A percentile compares a stretch with the other conserved stretches of the same genome.
Conservation (phyloP, 352 stramenopile genomes). For the Phytopythium cucurbitacearum region DNA sequence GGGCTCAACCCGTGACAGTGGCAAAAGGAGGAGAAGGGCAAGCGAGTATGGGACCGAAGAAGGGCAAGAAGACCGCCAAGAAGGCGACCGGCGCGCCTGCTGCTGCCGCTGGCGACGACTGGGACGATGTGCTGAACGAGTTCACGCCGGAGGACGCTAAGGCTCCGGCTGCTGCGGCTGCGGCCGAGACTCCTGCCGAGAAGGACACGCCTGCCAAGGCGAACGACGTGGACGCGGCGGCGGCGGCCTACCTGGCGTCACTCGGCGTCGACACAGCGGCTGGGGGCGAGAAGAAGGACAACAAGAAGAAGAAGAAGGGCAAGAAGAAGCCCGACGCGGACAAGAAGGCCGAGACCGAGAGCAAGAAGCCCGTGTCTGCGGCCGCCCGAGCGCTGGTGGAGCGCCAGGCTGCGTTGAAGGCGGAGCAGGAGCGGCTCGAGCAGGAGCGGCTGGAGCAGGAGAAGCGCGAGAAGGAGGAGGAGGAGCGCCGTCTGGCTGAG, state of each 20-base stretch:
- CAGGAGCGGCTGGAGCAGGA: constrained; percentile 56
- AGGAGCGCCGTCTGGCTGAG: constrained; percentile 44
- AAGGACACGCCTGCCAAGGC: constrained; percentile 11
- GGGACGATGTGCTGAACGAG: constrained; percentile 73
- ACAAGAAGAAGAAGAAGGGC: constrained; percentile 84
- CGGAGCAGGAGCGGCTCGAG: constrained; percentile 72
- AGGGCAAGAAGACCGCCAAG: constrained; percentile 72
- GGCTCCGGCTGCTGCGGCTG: constrained; percentile 1
- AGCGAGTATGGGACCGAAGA: constrained; percentile 69
- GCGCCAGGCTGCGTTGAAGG: constrained; percentile 64
- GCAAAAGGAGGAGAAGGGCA: not conserved
- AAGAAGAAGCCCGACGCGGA: constrained; percentile 53
- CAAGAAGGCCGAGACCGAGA: constrained; percentile 48
- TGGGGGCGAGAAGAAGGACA: constrained; percentile 57
- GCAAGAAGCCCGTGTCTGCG: constrained; percentile 75
- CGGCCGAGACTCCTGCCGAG: constrained; percentile 10
- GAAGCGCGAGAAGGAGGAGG: constrained; percentile 60
- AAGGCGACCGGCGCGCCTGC: constrained; percentile 26
- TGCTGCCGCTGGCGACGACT: constrained; percentile 40
- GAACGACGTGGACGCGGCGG: constrained; percentile 56
- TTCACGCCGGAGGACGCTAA: constrained; percentile 28
- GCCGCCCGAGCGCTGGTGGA: constrained; percentile 70
- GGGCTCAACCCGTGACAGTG: too few species aligned
- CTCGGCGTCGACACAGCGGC: constrained; percentile 58
- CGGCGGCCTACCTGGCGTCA: constrained; percentile 71